Conservation (phyloP, 441 rosid genomes). For the Sinapis alba region DNA sequence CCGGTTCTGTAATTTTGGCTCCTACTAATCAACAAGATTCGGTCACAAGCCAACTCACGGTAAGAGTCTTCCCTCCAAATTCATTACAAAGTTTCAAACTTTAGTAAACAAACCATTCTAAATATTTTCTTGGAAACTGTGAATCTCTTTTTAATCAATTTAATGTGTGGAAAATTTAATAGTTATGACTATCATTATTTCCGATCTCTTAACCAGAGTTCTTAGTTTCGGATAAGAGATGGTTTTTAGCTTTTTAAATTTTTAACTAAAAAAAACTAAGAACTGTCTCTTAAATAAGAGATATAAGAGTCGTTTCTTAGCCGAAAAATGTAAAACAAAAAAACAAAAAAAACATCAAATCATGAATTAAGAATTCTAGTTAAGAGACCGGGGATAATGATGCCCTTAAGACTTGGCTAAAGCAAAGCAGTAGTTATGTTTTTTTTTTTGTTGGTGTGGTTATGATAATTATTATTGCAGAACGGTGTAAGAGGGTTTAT, state of each 20-base stretch:
- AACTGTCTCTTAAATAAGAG: no score
- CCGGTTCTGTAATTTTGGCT: constrained; percentile 55
- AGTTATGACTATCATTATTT: no score
- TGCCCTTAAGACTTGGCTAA: no score
- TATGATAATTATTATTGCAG: constrained; percentile 40
- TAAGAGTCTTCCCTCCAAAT: constrained; percentile 12
- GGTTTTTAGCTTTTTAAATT: no score
- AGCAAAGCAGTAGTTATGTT: neutral
- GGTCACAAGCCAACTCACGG: constrained; percentile 60
- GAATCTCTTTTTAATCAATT: neutral
- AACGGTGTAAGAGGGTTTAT: constrained; percentile 73
- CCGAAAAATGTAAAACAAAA: no score
- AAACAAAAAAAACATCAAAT: no score
- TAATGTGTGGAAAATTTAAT: neutral
- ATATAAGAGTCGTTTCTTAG: no score
- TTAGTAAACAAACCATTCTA: constrained; percentile 36
- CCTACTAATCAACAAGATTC: constrained; percentile 68
- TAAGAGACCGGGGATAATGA: no score
- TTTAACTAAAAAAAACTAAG: no score
- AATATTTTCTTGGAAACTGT: constrained; percentile 43
- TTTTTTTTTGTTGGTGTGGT: neutral
- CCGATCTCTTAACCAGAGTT: no score
- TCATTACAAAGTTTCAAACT: constrained; percentile 8
- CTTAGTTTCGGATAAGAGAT: no score
- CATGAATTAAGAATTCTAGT: no score